These are phyloP conservation scores for Adansonia digitata DNA, from an alignment of 345 rosid species.

Conservation along the genomic window DNA sequence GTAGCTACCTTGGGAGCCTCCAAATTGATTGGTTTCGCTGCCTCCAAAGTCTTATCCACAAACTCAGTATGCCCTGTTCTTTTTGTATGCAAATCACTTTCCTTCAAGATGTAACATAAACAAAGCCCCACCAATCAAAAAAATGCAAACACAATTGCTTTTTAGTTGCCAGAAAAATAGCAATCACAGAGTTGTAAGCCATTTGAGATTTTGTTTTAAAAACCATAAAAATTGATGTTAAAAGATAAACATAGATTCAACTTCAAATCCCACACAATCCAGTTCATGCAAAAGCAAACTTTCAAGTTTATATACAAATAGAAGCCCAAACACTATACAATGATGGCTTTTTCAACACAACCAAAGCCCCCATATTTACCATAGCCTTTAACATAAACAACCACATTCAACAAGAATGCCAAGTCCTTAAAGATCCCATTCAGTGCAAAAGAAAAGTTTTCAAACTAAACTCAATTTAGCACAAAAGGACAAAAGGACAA, in stretches of 20 bases:
- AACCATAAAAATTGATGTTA: not conserved
- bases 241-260: not conserved
- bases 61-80: conserved; percentile 95
- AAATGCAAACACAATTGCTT: not conserved
- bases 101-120: no score
- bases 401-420: not conserved
- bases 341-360: not conserved
- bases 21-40: conserved; percentile 73
- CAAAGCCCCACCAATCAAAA: conserved; percentile 4
- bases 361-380: not conserved
- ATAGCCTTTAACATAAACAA: not conserved
- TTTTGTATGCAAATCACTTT: conserved; percentile 90
- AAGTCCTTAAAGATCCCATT: not conserved
- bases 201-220: not conserved
- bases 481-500: not conserved
- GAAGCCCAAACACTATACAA: not conserved
- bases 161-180: not conserved
- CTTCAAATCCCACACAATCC: not conserved
- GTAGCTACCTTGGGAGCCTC: conserved; percentile 69
- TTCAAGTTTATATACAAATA: not conserved
- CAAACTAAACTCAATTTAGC: not conserved
- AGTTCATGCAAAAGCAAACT: not conserved
- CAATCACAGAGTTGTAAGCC: not conserved
- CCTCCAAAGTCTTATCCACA: conserved; percentile 76
- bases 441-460: not conserved